Evolutionary conservation across 352 stramenopile genomes (phyloP), one percentile per base, ranked within the genome.

Genomic region (Globisporangium rhizosaccharum): DNA sequence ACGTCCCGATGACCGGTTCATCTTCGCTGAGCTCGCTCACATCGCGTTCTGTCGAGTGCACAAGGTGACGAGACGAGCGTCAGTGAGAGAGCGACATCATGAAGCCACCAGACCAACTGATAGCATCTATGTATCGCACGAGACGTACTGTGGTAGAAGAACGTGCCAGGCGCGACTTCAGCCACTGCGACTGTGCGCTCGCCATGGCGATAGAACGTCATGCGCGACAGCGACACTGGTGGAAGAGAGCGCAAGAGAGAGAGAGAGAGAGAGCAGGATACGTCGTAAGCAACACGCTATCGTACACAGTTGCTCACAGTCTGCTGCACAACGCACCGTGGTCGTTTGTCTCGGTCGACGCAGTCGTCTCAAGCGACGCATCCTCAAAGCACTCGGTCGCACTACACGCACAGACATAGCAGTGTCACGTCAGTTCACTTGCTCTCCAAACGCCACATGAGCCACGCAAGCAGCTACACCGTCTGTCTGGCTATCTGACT

Each of bases 1-100:
- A 94, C 1, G 72, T 69, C 18, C 86, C 86, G 5, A 87, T 61
- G 23, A 92, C 55, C 0, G 76, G 80, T 53, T 95, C 83, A 28
- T 88, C 69, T 51, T 86, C 80, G 9, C 51, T 66, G 10, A 93
- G 70, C 1, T 85, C 70, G 17, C 54, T 76, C 14, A 82, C 66
- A 5, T 68, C 59, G 69, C 81, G 77, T 54, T 77, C 80, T 46
- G 41, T 39, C 33, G 33, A 39, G 33, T 90, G 48, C 58, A 45
- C 25, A 49, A 30, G 28, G 45, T 17, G 23, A 47, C 15, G 15
- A 5, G 5, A 25, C 44, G 23, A 23, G 33, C 33, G 33, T 39
- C 8, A 39, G 33, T 39, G 33, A 39, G 10, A 14, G 33, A 2
- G 17, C 41, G 28, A 33, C 28, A 33, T 7, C 2, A 1, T 33